phyloP scores from a whole-genome alignment of 495 filamentous ascomycete genomes.

The Neurospora sublineolata region DNA sequence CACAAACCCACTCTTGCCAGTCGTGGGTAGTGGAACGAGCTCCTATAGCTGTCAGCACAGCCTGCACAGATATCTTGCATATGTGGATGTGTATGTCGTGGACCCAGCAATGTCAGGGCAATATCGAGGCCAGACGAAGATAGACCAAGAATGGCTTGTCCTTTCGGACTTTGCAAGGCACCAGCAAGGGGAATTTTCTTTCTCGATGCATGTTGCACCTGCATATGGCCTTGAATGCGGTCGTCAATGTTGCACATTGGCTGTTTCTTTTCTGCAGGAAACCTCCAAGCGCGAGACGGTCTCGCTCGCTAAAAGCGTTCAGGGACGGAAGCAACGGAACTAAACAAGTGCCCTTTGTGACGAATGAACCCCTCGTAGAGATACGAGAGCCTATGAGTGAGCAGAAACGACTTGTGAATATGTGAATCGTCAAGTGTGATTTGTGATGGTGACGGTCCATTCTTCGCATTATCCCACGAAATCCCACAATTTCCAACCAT shows the following conservation, averaged over 20 bases:
- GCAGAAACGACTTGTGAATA: neutral
- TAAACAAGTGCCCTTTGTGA: neutral
- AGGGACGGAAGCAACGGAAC: neutral
- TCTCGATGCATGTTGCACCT: neutral
- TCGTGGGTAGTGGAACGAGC: neutral
- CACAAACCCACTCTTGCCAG: neutral
- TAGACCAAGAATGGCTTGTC: neutral
- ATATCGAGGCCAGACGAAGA: neutral
- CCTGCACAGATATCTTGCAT: neutral
- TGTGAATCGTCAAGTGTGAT: neutral
- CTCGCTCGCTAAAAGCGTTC: neutral
- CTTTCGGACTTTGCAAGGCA: neutral
- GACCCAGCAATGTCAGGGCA: neutral
- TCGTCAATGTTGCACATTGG: neutral
- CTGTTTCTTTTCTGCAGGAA: neutral
- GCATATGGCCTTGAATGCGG: neutral
- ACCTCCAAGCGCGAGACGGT: neutral
- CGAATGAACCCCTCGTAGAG: neutral
- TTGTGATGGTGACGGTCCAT: neutral
- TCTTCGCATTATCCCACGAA: neutral
- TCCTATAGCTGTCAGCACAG: neutral
- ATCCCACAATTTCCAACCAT: neutral
- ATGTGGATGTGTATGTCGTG: neutral
- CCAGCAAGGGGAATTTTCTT: neutral
- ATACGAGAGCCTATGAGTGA: neutral